A percentile compares a stretch with the other conserved stretches of the same genome.
Conservation (phyloP, 2,329 filamentous ascomycete genomes). For the Aspergillus aculeatinus region DNA sequence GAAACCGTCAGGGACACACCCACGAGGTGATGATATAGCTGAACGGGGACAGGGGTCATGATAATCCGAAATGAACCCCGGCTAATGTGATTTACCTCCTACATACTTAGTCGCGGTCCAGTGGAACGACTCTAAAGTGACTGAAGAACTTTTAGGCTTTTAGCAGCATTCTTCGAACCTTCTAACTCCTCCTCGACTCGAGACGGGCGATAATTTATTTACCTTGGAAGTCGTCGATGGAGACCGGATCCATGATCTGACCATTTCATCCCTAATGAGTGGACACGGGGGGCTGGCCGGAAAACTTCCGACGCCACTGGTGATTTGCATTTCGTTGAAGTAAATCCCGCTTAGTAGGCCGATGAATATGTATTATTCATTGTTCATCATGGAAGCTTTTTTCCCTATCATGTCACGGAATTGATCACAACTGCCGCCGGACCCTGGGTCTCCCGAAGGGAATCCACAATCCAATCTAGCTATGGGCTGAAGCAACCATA, state of each 20-base stretch:
- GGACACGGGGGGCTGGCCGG: neutral
- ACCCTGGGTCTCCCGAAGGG: neutral
- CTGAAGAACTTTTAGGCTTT: neutral
- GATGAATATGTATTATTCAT: neutral
- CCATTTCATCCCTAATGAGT: neutral
- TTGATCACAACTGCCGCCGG: neutral
- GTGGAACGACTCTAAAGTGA: neutral
- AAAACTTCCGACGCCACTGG: neutral
- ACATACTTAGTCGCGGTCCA: neutral
- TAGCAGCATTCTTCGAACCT: conserved; percentile 9
- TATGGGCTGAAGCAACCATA: neutral
- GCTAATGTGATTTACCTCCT: neutral
- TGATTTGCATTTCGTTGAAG: neutral
- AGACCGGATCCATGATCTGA: neutral
- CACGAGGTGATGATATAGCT: neutral
- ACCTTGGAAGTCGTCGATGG: neutral
- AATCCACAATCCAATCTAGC: neutral
- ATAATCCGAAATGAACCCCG: neutral
- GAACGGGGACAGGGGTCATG: neutral
- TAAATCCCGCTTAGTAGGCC: neutral
- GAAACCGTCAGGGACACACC: neutral
- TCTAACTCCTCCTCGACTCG: conserved; percentile 3
- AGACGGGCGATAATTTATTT: conserved; percentile 1
- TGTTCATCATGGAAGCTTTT: neutral
- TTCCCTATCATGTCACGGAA: neutral